Base-by-base conservation (phyloP, 768 basidiomycete genomes). In the Mycena metata region DNA sequence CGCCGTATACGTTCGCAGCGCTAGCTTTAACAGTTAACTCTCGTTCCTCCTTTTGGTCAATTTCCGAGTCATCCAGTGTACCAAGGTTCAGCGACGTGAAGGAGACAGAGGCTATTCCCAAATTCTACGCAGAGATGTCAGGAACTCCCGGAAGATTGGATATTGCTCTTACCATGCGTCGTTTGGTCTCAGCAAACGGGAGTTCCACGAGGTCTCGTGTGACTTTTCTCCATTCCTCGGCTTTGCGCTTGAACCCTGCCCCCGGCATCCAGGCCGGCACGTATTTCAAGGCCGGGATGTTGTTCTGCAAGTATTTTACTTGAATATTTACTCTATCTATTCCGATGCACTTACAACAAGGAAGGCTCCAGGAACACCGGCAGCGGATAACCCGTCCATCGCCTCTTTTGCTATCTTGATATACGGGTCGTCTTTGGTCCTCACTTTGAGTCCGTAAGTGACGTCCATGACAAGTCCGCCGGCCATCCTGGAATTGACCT, bases 391-490 rank as follows among this genome's bases (percentile, higher is more conserved):
- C 13, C 71, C 71, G 0, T 59, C 45, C 13, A 79, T 60, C 7
- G 79, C 78, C 4, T 73, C 60, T n/a, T 79, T 72, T 11, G 75
- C 78, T 1, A 79, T 55, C 4, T 66, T 54, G 36, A 83, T 71
- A 51, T 76, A 79, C 5, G 78, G 78, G 50, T 83, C 81, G 19
- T 78, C 66, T 17, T 60, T 64, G 13, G 75, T 59, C n/a, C n/a
- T n/a, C n/a, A n/a, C n/a, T n/a, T n/a, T n/a, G 50, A 80, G 73
- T 2, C 81, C 81, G 60, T 80, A 78, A 0, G 79, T 70, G 11
- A 80, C 35, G 0, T 72, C 64, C 19, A 81, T 69, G 1, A 79
- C 77, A 8, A 78, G 72, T 2, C 75, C 79, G 19, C 76, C 77
- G 9, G 76, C 68, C 46, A 74, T 67, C 17, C 72, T 71, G 3